These are phyloP conservation scores for Chlorella sp. DNA, from an alignment of 139 green algal genomes.

Conservation along the genomic window DNA sequence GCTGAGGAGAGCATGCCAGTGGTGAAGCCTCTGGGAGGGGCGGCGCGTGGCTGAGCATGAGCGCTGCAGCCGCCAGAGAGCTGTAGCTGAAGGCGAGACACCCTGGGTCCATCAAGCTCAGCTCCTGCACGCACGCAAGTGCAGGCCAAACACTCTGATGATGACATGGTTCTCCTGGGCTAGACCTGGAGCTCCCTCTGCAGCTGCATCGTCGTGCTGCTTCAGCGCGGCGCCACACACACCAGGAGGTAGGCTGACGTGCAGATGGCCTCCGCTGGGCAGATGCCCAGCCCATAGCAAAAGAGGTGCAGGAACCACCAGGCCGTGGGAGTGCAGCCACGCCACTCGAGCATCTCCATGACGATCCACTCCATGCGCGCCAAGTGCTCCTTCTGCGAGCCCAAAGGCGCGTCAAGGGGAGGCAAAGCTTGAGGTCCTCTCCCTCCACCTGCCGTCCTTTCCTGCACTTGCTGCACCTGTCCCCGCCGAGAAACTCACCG, in stretches of 20 bases:
- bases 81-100: background rate
- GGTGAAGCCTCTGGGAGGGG: no score
- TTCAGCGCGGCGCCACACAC: no score
- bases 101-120: background rate
- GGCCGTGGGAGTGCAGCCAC: background rate
- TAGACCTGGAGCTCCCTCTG: no score
- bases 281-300: background rate
- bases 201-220: no score
- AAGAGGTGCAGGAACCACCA: background rate
- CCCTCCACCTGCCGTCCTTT: no score
- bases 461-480: no score
- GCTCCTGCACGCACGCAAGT: background rate
- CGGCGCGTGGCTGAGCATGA: background rate
- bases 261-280: background rate
- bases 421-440: no score
- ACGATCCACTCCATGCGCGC: background rate
- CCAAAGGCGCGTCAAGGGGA: no score
- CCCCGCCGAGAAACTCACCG: no score
- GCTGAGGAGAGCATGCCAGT: no score
- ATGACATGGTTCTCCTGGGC: no score
- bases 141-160: background rate
- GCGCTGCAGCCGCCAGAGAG: background rate
- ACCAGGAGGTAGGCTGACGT: background rate
- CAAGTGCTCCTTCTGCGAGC: background rate
- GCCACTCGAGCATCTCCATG: background rate